phyloP scores from a whole-genome alignment of 768 basidiomycete species.

The Amanita polypyramis region DNA sequence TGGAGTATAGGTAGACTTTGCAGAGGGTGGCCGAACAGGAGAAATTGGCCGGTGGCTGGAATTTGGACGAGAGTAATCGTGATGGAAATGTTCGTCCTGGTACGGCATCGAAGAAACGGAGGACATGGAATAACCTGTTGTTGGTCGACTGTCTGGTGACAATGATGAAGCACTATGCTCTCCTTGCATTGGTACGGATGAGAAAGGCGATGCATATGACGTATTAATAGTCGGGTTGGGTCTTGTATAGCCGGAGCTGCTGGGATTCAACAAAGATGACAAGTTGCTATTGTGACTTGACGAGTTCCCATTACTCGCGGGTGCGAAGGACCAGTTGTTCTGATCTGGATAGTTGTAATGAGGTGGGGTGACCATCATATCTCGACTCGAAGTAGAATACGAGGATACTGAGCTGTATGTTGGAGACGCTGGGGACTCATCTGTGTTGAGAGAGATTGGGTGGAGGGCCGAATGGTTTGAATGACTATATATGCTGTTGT shows the following conservation, averaged over 20 bases:
- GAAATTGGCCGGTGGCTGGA: constrained; percentile 68
- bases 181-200: constrained; percentile 55
- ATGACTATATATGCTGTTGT: constrained; percentile 48
- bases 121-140: constrained; percentile 78
- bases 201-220: constrained; percentile 62
- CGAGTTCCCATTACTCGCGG: constrained; percentile 34
- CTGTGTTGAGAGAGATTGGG: constrained; percentile 51
- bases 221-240: constrained; percentile 66
- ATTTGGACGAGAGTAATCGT: constrained; percentile 64
- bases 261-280: constrained; percentile 72
- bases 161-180: constrained; percentile 63
- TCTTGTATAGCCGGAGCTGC: constrained; percentile 42
- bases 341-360: constrained; percentile 60
- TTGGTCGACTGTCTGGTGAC: constrained; percentile 80
- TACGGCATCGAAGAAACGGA: constrained; percentile 72
- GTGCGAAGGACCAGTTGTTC: constrained; percentile 40
- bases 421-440: constrained; percentile 50
- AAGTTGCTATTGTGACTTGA: constrained; percentile 64
- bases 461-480: constrained; percentile 48
- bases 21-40: constrained; percentile 57
- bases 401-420: constrained; percentile 31
- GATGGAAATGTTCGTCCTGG: constrained; percentile 43
- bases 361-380: constrained; percentile 35
- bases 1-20: constrained; percentile 44
- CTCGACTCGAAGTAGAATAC: constrained; percentile 31